Percentiles rank a stretch among this genome's conserved stretches.
These are phyloP conservation scores for Alternaria sp. DNA, from an alignment of 2,329 filamentous ascomycete species.

Conservation along the genomic window DNA sequence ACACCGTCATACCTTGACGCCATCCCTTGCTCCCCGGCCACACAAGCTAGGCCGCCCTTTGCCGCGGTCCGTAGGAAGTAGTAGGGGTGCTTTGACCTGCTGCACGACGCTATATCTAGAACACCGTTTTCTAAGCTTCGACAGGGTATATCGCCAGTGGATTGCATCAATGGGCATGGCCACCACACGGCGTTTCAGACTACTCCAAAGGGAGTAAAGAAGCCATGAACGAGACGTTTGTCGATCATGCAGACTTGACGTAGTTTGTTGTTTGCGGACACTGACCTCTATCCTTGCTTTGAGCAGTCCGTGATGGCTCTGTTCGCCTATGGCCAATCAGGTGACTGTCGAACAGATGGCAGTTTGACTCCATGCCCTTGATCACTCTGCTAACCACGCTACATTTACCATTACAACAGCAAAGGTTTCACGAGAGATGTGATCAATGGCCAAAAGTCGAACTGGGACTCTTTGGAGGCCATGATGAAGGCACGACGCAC, in stretches of 20 bases:
- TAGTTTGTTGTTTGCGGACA: constrained; percentile 41
- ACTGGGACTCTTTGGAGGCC: constrained; percentile 28
- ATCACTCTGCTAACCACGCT: constrained; percentile 46
- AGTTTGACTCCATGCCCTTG: constrained; percentile 44
- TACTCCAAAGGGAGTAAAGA: constrained; percentile 32
- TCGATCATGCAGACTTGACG: constrained; percentile 39
- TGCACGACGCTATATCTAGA: constrained; percentile 42
- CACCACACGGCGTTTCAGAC: constrained; percentile 42
- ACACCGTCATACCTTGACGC: constrained; percentile 38
- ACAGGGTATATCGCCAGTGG: constrained; percentile 36
- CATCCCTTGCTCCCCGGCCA: constrained; percentile 44
- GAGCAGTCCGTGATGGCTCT: constrained; percentile 44
- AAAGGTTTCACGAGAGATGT: constrained; percentile 31
- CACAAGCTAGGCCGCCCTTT: constrained; percentile 41
- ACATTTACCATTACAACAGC: constrained; percentile 43
- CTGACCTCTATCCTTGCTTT: constrained; percentile 47
- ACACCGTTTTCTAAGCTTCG: constrained; percentile 31
- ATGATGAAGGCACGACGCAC: constrained; percentile 34
- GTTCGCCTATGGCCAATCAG: constrained; percentile 48
- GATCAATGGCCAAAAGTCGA: constrained; percentile 44
- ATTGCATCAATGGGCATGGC: constrained; percentile 44
- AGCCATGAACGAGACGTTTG: constrained; percentile 42
- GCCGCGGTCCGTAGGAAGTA: constrained; percentile 38
- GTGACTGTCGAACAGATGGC: constrained; percentile 39
- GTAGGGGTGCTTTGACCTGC: constrained; percentile 35